Percentiles rank a stretch among this genome's conserved stretches.
Evolutionary conservation across 2,329 filamentous ascomycete genomes (phyloP).

Genomic region (Dothistroma pini): DNA sequence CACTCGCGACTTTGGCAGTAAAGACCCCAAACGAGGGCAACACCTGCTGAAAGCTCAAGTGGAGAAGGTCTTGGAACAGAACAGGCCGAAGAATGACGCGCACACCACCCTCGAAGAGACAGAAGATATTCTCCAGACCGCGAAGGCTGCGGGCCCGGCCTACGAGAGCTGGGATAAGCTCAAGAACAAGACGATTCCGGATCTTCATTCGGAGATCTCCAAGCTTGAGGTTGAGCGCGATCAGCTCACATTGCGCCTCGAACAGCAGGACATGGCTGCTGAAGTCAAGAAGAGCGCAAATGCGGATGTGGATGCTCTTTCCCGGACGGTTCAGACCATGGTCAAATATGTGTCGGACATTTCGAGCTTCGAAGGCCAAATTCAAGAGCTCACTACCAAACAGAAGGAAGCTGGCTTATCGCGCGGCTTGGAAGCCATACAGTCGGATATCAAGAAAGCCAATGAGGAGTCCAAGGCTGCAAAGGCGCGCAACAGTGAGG

Average conservation of each 20-base stretch:
- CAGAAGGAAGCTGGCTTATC: constrained; percentile 64
- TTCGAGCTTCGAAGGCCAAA: constrained; percentile 65
- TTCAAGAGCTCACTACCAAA: constrained; percentile 70
- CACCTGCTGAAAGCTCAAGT: constrained; percentile 66
- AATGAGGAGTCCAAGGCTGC: constrained; percentile 63
- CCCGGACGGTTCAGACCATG: constrained; percentile 73
- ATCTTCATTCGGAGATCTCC: constrained; percentile 60
- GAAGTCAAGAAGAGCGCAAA: constrained; percentile 60
- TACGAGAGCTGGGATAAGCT: constrained; percentile 74
- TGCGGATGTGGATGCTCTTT: constrained; percentile 70
- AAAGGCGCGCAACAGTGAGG: constrained; percentile 61
- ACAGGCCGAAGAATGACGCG: constrained; percentile 13
- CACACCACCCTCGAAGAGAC: constrained; percentile 57
- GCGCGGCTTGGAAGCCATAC: constrained; percentile 77
- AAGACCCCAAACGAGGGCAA: constrained; percentile 52
- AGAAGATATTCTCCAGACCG: constrained; percentile 43
- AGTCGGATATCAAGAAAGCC: constrained; percentile 66
- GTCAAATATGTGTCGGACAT: constrained; percentile 69
- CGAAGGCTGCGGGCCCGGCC: constrained; percentile 60
- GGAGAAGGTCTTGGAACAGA: constrained; percentile 37
- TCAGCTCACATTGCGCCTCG: constrained; percentile 41
- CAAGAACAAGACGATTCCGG: constrained; percentile 64
- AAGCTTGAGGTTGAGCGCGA: constrained; percentile 44
- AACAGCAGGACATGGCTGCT: constrained; percentile 65
- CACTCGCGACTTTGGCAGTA: constrained; percentile 58